Evolutionary conservation across 768 basidiomycete species (phyloP), one percentile per base, ranked within the genome.

Genomic region (Tulasnella calospora): DNA sequence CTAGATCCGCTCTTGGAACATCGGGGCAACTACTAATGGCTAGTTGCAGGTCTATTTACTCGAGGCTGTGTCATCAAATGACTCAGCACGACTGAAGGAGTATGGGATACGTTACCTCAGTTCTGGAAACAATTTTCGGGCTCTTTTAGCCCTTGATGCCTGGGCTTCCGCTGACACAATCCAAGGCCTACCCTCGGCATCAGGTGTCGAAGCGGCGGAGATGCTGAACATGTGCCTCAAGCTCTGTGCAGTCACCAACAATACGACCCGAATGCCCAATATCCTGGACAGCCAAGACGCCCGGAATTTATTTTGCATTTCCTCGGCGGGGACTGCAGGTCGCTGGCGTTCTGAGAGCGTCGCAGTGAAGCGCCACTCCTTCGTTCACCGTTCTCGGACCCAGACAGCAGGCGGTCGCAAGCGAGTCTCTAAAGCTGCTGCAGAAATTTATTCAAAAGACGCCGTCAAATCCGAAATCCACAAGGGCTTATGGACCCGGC

Each of bases 71-170:
- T 23, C 44, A 40, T 38, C 21, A 8, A 4, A 10, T 40, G 23
- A 72, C 71, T 15, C 27, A 9, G 12, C 4, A 10, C 5, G 27
- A 0, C 36, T 72, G 30, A 38, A 17, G 30, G 57, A 57, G 33
- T 2, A 61, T 30, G 40, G 27, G 4, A 9, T 35, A 7, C 35
- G 17, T 10, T 33, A 33, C 75, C 17, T 40, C 2, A 41, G 40
- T 30, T 35, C 38, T 12, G 61, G 61, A n/a, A 33, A 55, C 75
- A 21, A 0, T 5, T 4, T 30, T 8, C 38, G 38, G n/a, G 75
- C 47, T 3, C 75, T 76, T 36, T 51, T 76, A 17, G 75, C 75
- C 2, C 36, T 61, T 27, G 55, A 76, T n/a, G 55, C 30, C 19
- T 76, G 23, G 33, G 33, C 38, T 19, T 21, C 2, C 21, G 21